Base-by-base conservation (phyloP, 352 stramenopile genomes). In the Phytophthora chlamydospora region DNA sequence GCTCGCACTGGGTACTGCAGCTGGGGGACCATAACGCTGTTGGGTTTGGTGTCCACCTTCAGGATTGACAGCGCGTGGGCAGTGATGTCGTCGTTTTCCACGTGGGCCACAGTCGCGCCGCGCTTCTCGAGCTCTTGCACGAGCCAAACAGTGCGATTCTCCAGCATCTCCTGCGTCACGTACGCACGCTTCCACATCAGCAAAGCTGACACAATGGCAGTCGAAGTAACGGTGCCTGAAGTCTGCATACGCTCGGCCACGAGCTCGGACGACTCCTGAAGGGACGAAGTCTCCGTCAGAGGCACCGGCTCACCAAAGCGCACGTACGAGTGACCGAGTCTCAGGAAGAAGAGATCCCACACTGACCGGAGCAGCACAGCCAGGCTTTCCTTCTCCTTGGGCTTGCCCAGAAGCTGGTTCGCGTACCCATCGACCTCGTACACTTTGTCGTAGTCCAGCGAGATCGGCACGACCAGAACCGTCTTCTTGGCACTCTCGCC, bases 381-480 rank as follows among this genome's bases (percentile, higher is more conserved):
- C 14, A 96, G 76, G 40, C 77, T 90, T 62, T 97, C 89, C 44
- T 85, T 90, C 57, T 87, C 62, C 66, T 97, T 97, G 16, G 85
- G 79, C 27, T 90, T 91, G 41, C 89, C 89, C 14, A 97, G 75
- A 29, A 96, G 54, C 55, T 97, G 86, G 53, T 91, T 89, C 3
- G 84, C 83, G 56, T 97, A 97, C 32, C 89, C 84, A 58, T 91
- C 74, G 10, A 93, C 85, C 66, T 97, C 89, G 56, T 93, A 90
- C 7, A 94, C 84, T 33, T 93, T 90, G 68, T 97, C 89, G 57
- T 97, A 97, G 62, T 96, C 89, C 11, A 97, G 69, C 11, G 88
- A 90, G 31, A 97, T 92, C 0, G 89, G 89, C 1, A 96, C 89
- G 1, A 97, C 60, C 56, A 94, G 56, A 1, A 95, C 66, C 8